Conservation (phyloP, 2,329 filamentous ascomycete genomes). For the Penicillium aurantiogriseum region DNA sequence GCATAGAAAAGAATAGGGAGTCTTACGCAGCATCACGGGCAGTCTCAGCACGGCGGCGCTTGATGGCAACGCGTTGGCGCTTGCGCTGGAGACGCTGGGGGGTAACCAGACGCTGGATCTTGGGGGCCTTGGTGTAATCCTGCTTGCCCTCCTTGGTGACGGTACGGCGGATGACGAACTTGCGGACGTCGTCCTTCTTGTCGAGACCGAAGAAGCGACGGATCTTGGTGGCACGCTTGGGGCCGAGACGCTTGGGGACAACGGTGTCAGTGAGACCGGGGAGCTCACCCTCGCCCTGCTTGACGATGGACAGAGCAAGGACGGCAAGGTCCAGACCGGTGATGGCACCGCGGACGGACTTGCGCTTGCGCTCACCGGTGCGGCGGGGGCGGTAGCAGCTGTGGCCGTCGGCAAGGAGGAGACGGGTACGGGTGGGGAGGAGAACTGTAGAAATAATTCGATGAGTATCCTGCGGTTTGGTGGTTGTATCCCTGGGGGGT, state of each 20-base stretch:
- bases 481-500: conserved; percentile 6
- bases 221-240: conserved; percentile 99
- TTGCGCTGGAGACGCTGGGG: conserved; percentile 99
- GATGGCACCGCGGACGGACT: conserved; percentile 96
- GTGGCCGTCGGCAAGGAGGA: conserved; percentile 94
- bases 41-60: conserved; percentile 95
- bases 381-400: conserved; percentile 97
- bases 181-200: conserved; percentile 99
- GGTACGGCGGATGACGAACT: conserved; percentile 99
- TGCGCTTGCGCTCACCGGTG: conserved; percentile 98
- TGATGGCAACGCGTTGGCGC: conserved; percentile 95
- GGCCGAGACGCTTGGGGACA: conserved; percentile 97
- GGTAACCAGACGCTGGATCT: conserved; percentile 99
- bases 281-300: conserved; percentile 93
- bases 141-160: conserved; percentile 95
- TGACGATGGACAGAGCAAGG: conserved; percentile 90
- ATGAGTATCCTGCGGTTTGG: conserved; percentile 28
- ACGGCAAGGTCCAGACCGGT: conserved; percentile 94
- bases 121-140: conserved; percentile 99
- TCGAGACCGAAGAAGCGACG: conserved; percentile 98
- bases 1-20: conserved; percentile 28
- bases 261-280: conserved; percentile 96
- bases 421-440: conserved; percentile 96
- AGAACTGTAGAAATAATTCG: conserved; percentile 53
- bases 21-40: conserved; percentile 98